These are phyloP conservation scores for Nemania bipapillata DNA, from an alignment of 2,329 filamentous ascomycete species.

Conservation along the genomic window DNA sequence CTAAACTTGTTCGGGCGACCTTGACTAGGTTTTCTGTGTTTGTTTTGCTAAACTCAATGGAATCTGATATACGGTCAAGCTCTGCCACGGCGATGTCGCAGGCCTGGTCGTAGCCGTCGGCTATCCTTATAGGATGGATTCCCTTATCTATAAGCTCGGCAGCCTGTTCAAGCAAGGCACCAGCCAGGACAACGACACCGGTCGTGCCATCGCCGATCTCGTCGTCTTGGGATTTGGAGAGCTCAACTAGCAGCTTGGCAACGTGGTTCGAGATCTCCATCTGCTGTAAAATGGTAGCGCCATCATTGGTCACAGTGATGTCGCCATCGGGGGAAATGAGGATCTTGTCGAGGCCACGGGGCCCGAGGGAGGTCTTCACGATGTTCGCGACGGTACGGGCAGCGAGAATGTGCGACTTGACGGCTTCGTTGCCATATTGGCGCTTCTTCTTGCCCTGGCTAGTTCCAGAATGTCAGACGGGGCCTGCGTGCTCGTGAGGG, in stretches of 20 bases:
- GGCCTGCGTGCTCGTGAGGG: slow-evolving; percentile 2
- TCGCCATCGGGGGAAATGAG: slow-evolving; percentile 98
- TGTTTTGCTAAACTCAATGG: slow-evolving; percentile 83
- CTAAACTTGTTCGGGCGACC: slow-evolving; percentile 93
- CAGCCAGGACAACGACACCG: slow-evolving; percentile 94
- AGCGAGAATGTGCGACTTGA: slow-evolving; percentile 97
- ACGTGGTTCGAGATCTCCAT: slow-evolving; percentile 99
- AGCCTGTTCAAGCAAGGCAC: slow-evolving; percentile 93
- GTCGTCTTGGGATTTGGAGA: slow-evolving; percentile 98
- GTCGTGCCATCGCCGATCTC: slow-evolving; percentile 99
- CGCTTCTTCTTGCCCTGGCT: slow-evolving; percentile 98
- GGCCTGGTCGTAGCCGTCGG: slow-evolving; percentile 96
- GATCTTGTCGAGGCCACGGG: slow-evolving; percentile 97
- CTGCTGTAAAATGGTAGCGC: slow-evolving; percentile 94
- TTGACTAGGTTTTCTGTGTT: slow-evolving; percentile 88
- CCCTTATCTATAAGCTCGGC: slow-evolving; percentile 99
- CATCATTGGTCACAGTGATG: slow-evolving; percentile 99
- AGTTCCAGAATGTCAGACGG: slow-evolving; percentile 38
- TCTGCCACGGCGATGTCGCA: slow-evolving; percentile 96
- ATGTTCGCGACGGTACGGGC: slow-evolving; percentile 96
- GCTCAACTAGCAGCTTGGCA: slow-evolving; percentile 93
- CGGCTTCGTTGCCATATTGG: slow-evolving; percentile 93
- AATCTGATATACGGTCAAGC: slow-evolving; percentile 91
- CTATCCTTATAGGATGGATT: slow-evolving; percentile 98
- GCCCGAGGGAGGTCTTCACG: slow-evolving; percentile 95